A percentile compares a stretch with the other conserved stretches of the same genome.
Evolutionary conservation across 768 basidiomycete genomes (phyloP).

Genomic region (Holtermannia corniformis): DNA sequence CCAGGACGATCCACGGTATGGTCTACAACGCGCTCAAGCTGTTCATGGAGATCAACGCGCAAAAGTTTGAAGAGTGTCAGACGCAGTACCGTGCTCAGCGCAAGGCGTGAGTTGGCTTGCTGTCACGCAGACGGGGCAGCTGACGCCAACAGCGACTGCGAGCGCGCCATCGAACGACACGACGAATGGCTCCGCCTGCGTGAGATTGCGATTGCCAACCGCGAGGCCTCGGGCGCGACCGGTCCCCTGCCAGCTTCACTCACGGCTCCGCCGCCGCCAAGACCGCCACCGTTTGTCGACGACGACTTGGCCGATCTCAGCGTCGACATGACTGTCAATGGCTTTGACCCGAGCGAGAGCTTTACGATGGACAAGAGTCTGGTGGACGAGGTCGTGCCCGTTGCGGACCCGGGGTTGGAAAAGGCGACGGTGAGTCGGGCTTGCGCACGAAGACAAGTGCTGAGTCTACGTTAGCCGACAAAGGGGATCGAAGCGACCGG

Average conservation of each 20-base stretch:
- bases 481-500: slow-evolving; percentile 56
- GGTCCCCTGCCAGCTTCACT: slow-evolving; percentile 58
- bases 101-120: slow-evolving; percentile 55
- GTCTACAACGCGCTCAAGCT: slow-evolving; percentile 96
- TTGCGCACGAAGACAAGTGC: background rate
- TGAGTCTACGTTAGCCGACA: slow-evolving; percentile 45
- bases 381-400: slow-evolving; percentile 74
- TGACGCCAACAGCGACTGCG: slow-evolving; percentile 58
- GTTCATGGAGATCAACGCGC: slow-evolving; percentile 98
- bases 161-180: slow-evolving; percentile 72
- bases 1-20: slow-evolving; percentile 95
- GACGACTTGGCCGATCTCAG: slow-evolving; percentile 78
- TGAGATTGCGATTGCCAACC: slow-evolving; percentile 58
- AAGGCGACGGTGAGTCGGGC: slow-evolving; percentile 10
- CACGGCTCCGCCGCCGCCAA: slow-evolving; percentile 63
- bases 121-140: background rate
- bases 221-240: slow-evolving; percentile 21
- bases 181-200: slow-evolving; percentile 82
- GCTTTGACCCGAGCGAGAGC: slow-evolving; percentile 35
- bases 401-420: slow-evolving; percentile 68
- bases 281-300: slow-evolving; percentile 68
- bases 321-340: slow-evolving; percentile 56
- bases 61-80: slow-evolving; percentile 87
- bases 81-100: slow-evolving; percentile 85
- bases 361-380: slow-evolving; percentile 45